Percentiles rank a stretch among this genome's conserved stretches.
These are phyloP conservation scores for Kwoniella sp. DNA, from an alignment of 768 basidiomycete species.

Conservation along the genomic window DNA sequence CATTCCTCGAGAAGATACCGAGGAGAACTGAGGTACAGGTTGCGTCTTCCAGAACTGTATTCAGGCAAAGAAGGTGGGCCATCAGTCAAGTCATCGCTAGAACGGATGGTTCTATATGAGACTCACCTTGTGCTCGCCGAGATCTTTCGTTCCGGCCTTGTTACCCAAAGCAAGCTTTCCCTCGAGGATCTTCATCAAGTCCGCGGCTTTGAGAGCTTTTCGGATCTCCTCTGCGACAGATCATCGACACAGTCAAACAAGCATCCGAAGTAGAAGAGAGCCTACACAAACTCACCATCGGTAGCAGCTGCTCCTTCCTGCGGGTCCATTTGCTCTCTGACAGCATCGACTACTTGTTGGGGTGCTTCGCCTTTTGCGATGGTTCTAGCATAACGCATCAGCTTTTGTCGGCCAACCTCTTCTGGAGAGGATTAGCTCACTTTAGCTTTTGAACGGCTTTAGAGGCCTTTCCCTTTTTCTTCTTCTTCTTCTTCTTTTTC, in stretches of 20 bases:
- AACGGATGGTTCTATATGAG: too few relatives aligned
- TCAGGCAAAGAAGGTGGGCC: not conserved
- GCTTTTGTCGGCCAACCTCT: conserved; percentile 57
- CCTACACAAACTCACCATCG: conserved; percentile 49
- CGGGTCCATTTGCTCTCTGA: conserved; percentile 66
- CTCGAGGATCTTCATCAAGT: conserved; percentile 79
- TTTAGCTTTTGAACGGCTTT: conserved; percentile 59
- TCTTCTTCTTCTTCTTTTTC: conserved; percentile 84
- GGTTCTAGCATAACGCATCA: conserved; percentile 43
- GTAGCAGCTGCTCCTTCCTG: conserved; percentile 62
- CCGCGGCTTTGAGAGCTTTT: conserved; percentile 72
- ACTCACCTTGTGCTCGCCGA: conserved; percentile 89
- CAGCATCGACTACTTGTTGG: conserved; percentile 63
- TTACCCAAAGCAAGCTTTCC: conserved; percentile 78
- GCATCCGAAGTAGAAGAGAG: not conserved
- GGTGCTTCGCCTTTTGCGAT: conserved; percentile 49
- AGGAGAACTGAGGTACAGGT: conserved; percentile 72
- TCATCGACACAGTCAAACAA: not conserved
- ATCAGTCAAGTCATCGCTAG: conserved; percentile 16
- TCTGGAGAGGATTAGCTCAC: conserved; percentile 54
- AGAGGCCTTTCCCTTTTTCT: conserved; percentile 72
- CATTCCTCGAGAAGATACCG: conserved; percentile 58
- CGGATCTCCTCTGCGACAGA: conserved; percentile 63
- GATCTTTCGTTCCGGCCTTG: conserved; percentile 69
- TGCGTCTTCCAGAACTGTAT: conserved; percentile 91